phyloP scores from a whole-genome alignment of 371 early-diverging fungal species.

The Lichtheimia ramosa region DNA sequence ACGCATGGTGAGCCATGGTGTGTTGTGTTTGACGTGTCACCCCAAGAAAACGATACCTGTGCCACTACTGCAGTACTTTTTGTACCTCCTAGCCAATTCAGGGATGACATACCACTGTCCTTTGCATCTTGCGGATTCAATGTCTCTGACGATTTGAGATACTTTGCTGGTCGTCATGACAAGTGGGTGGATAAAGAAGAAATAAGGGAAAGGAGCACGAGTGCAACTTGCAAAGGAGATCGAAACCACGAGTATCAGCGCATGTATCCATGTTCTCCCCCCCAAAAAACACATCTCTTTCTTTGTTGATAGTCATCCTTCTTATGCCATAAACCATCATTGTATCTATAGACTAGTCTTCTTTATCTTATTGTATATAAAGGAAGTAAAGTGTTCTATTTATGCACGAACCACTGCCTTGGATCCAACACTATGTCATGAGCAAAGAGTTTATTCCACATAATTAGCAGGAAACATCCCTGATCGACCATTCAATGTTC shows the following conservation, averaged over 20 bases:
- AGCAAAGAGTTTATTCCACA: conserved; percentile 41
- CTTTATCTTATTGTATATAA: too few relatives aligned
- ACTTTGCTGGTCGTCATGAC: conserved; percentile 4
- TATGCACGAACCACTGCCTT: too few relatives aligned
- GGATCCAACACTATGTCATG: too few relatives aligned
- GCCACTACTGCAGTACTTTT: conserved; percentile 64
- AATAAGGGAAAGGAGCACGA: background rate
- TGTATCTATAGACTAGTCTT: too few relatives aligned
- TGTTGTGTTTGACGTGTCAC: too few relatives aligned
- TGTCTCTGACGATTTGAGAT: conserved; percentile 30
- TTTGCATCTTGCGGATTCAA: conserved; percentile 59
- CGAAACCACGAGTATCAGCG: too few relatives aligned
- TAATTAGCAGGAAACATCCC: conserved; percentile 88
- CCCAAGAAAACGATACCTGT: conserved; percentile 39
- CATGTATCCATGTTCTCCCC: too few relatives aligned
- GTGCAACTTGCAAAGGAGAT: background rate
- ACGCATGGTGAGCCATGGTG: background rate
- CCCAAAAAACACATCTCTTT: too few relatives aligned
- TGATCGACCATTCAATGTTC: conserved; percentile 59
- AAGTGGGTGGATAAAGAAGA: background rate
- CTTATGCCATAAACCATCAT: background rate
- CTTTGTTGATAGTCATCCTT: too few relatives aligned
- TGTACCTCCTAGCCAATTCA: conserved; percentile 63
- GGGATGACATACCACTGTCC: conserved; percentile 58
- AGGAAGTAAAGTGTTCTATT: too few relatives aligned